Percentiles rank a stretch among this genome's conserved stretches.
Conservation (phyloP, 371 early-diverging fungal species). For the Rhizopus arrhizus region DNA sequence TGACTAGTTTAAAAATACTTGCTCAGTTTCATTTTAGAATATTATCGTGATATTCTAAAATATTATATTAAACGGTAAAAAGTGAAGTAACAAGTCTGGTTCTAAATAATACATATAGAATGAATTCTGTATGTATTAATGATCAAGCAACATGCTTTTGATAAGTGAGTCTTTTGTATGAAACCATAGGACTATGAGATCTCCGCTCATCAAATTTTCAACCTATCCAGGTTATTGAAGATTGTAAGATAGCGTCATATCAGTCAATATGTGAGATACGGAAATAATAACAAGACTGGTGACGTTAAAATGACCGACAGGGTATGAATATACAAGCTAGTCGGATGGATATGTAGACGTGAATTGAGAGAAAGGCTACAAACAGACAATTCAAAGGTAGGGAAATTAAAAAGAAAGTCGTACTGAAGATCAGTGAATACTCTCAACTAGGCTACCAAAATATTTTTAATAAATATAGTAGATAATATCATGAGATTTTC, state of each 20-base stretch:
- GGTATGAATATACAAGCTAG: background rate
- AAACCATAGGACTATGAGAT: conserved; percentile 90
- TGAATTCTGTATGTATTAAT: conserved; percentile 85
- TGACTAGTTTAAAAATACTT: too few relatives aligned
- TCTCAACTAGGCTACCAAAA: conserved; percentile 65
- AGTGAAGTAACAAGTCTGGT: too few relatives aligned
- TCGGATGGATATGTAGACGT: conserved; percentile 19
- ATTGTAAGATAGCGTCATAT: conserved; percentile 88
- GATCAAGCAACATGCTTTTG: conserved; percentile 71
- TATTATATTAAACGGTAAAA: too few relatives aligned
- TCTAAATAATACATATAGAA: conserved; percentile 45
- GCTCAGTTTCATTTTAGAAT: too few relatives aligned
- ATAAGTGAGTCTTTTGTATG: conserved; percentile 88
- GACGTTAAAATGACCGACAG: conserved; percentile 30
- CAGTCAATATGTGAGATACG: conserved; percentile 66
- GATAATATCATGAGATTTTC: conserved; percentile 80
- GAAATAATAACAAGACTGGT: conserved; percentile 72
- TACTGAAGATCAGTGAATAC: conserved; percentile 79
- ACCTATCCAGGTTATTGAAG: conserved; percentile 87
- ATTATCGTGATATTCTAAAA: too few relatives aligned
- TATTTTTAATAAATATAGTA: conserved; percentile 80
- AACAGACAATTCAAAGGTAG: conserved; percentile 83
- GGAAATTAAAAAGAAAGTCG: conserved; percentile 66
- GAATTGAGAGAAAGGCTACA: conserved; percentile 82
- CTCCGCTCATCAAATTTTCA: conserved; percentile 63